phyloP scores from a whole-genome alignment of 148 eudicot species.

The Vaccinium corymbosum region DNA sequence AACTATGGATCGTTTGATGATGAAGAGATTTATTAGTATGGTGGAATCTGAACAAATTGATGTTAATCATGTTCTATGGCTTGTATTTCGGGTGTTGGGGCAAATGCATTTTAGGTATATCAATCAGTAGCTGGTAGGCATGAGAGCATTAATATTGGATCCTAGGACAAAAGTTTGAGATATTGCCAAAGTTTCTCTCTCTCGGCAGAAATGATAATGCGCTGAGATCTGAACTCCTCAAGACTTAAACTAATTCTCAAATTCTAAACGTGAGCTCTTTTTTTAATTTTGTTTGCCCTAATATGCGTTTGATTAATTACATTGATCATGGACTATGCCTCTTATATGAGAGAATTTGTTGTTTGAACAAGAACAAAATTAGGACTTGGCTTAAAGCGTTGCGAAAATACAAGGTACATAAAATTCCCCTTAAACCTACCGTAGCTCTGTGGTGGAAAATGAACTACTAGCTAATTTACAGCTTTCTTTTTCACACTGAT shows the following conservation, averaged over 20 bases:
- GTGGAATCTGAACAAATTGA: background rate
- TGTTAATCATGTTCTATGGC: background rate
- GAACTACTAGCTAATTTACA: no score
- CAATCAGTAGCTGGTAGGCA: background rate
- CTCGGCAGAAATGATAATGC: conserved; percentile 91
- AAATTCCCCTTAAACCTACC: no score
- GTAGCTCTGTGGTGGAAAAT: no score
- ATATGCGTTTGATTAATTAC: background rate
- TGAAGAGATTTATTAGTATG: no score
- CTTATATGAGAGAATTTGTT: no score
- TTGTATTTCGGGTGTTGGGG: background rate
- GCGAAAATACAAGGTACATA: no score
- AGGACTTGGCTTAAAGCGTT: no score
- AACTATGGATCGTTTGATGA: no score
- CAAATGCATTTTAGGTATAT: background rate
- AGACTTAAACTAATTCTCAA: conserved; percentile 70
- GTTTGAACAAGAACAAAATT: no score
- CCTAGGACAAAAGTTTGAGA: conserved; percentile 39
- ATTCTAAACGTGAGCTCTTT: conserved; percentile 62
- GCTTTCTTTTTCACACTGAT: no score
- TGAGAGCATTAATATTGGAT: background rate
- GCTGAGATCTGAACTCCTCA: conserved; percentile 78
- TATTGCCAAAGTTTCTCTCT: conserved; percentile 73
- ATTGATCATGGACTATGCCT: background rate
- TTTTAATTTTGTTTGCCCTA: background rate